Evolutionary conservation across 352 stramenopile species (phyloP).

Genomic region (Phytophthora melonis): DNA sequence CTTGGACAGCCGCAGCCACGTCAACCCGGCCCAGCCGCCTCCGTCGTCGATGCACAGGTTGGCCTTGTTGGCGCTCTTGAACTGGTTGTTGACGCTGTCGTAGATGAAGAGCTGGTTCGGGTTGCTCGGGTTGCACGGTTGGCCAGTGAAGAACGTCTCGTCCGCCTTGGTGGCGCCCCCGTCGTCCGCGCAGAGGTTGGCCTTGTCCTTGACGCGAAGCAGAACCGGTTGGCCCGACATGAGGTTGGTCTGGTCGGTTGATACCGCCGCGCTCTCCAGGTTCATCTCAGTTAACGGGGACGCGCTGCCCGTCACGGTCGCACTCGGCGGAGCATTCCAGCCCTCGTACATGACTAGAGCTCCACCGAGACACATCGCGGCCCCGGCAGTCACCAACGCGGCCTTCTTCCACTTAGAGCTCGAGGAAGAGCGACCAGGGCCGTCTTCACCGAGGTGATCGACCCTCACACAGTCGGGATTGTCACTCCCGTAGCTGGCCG

Average conservation of each 20-base stretch:
- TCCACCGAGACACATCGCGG: constrained; percentile 3
- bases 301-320: not conserved
- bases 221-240: not conserved
- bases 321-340: not conserved
- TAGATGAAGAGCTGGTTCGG: constrained; percentile 42
- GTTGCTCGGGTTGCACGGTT: constrained; percentile 30
- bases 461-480: constrained; percentile 14
- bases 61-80: constrained; percentile 34
- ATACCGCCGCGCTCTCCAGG: not conserved
- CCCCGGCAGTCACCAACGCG: constrained; percentile 4
- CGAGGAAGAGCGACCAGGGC: not conserved
- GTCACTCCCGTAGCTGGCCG: constrained; percentile 6
- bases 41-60: constrained; percentile 41
- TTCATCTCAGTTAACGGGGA: not conserved
- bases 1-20: constrained; percentile 9
- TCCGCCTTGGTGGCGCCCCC: constrained; percentile 18
- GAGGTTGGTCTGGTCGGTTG: constrained; percentile 7
- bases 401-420: constrained; percentile 11
- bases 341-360: constrained; percentile 19
- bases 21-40: constrained; percentile 13
- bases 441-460: not conserved
- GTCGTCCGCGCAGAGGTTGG: constrained; percentile 47
- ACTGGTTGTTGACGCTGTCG: constrained; percentile 25
- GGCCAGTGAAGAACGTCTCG: constrained; percentile 7
- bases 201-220: constrained; percentile 14